Conservation (phyloP, 441 rosid species). For the Corymbia calophylla region DNA sequence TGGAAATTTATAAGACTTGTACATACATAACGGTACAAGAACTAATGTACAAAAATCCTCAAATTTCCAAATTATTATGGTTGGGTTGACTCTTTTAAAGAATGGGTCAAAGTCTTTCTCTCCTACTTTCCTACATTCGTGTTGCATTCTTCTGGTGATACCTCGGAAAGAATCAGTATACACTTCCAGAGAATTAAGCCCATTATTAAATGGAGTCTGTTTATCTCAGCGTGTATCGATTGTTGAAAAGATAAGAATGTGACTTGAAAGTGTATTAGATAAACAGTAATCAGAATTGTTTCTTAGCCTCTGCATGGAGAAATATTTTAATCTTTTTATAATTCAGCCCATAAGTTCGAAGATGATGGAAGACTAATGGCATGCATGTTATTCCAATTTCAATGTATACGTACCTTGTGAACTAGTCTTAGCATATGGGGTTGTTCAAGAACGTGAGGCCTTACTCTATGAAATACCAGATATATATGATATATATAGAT, state of each 20-base stretch:
- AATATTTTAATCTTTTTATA: neutral
- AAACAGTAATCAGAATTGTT: neutral
- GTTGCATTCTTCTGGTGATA: neutral
- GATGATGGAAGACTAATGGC: neutral
- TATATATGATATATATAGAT: neutral
- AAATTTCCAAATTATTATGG: neutral
- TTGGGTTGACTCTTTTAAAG: neutral
- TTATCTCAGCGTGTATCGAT: neutral
- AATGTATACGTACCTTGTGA: neutral
- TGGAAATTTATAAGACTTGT: neutral
- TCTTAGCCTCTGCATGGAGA: neutral
- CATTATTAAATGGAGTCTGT: neutral
- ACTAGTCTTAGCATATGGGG: neutral
- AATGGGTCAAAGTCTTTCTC: neutral
- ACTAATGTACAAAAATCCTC: neutral
- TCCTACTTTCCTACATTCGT: neutral
- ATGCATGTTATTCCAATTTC: neutral
- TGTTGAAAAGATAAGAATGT: neutral
- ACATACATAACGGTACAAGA: neutral
- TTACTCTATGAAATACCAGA: neutral
- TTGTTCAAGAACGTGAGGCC: neutral
- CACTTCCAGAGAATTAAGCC: neutral
- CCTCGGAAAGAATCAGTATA: neutral
- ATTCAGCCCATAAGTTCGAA: neutral
- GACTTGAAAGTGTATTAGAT: neutral